phyloP scores from a whole-genome alignment of 1,139 yeast species.

The Debaryomyces fabryi region DNA sequence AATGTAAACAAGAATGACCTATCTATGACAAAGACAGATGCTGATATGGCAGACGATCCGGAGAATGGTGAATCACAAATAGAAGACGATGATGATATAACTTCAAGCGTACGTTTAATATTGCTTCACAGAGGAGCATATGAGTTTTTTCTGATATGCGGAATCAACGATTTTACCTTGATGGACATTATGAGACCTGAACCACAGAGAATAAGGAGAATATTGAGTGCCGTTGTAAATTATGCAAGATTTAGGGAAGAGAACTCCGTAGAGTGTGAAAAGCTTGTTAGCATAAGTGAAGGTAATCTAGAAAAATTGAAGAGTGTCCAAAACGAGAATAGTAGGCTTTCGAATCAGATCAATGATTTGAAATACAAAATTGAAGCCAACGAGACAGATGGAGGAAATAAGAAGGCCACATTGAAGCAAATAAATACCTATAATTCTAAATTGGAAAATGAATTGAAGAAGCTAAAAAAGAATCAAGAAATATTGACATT shows the following conservation, averaged over 20 bases:
- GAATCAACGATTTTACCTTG: slow-evolving; percentile 74
- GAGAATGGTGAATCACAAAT: slow-evolving; percentile 28
- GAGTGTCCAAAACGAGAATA: slow-evolving; percentile 36
- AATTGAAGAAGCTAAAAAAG: slow-evolving; percentile 63
- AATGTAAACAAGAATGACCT: slow-evolving; percentile 15
- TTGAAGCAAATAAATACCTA: slow-evolving; percentile 54
- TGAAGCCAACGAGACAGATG: slow-evolving; percentile 24
- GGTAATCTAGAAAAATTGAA: slow-evolving; percentile 43
- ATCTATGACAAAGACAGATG: slow-evolving; percentile 8
- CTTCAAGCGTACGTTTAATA: slow-evolving; percentile 47
- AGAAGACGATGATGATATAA: slow-evolving; percentile 30
- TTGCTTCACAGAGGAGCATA: slow-evolving; percentile 62
- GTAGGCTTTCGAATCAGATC: slow-evolving; percentile 44
- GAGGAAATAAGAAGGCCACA: slow-evolving; percentile 29
- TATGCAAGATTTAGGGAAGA: slow-evolving; percentile 85
- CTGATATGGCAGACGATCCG: slow-evolving; percentile 6
- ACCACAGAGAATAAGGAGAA: slow-evolving; percentile 58
- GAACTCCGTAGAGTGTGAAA: slow-evolving; percentile 69
- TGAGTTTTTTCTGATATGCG: slow-evolving; percentile 70
- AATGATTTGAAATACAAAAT: slow-evolving; percentile 37
- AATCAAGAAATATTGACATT: slow-evolving; percentile 64
- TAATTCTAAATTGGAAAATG: slow-evolving; percentile 62
- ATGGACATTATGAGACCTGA: slow-evolving; percentile 73
- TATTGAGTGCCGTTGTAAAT: slow-evolving; percentile 82
- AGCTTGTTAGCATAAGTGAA: slow-evolving; percentile 59